Conservation (phyloP, 768 basidiomycete species). For the Pulveroboletus sp. region DNA sequence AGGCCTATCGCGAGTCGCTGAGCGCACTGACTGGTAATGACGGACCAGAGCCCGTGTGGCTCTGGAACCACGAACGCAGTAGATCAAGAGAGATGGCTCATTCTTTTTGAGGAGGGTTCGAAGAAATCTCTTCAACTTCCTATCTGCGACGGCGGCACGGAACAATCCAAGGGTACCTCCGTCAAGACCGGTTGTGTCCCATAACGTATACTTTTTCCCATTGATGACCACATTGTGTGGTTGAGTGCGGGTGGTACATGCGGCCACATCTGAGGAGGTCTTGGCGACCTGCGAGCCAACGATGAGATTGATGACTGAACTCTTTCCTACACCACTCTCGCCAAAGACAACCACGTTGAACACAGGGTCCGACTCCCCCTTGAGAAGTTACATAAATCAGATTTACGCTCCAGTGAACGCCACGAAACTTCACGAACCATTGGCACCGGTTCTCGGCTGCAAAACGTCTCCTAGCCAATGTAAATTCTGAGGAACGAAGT, state of each 20-base stretch:
- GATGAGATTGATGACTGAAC: slow-evolving; percentile 43
- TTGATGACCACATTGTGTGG: slow-evolving; percentile 25
- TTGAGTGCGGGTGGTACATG: slow-evolving; percentile 34
- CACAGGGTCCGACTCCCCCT: slow-evolving; percentile 4
- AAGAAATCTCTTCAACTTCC: slow-evolving; percentile 32
- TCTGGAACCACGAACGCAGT: slow-evolving; percentile 39
- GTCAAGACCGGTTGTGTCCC: slow-evolving; percentile 36
- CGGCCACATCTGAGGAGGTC: slow-evolving; percentile 31
- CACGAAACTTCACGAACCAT: slow-evolving; percentile 14
- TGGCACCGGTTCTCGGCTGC: not conserved
- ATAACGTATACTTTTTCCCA: slow-evolving; percentile 22
- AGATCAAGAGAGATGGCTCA: slow-evolving; percentile 40
- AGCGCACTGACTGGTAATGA: slow-evolving; percentile 37
- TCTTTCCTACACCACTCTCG: slow-evolving; percentile 43
- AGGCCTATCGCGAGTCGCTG: slow-evolving; percentile 25
- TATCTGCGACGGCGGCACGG: slow-evolving; percentile 22
- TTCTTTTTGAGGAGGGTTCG: slow-evolving; percentile 29
- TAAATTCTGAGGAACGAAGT: not conserved
- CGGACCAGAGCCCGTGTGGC: slow-evolving; percentile 36
- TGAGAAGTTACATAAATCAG: slow-evolving; percentile 2
- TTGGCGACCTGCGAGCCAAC: slow-evolving; percentile 26
- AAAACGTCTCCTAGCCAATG: not conserved
- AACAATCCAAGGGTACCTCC: slow-evolving; percentile 28
- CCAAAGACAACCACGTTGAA: slow-evolving; percentile 43
- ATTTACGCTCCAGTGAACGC: not conserved